These are phyloP conservation scores for Corynespora cassiicola DNA, from an alignment of 2,329 filamentous ascomycete species.

Conservation along the genomic window DNA sequence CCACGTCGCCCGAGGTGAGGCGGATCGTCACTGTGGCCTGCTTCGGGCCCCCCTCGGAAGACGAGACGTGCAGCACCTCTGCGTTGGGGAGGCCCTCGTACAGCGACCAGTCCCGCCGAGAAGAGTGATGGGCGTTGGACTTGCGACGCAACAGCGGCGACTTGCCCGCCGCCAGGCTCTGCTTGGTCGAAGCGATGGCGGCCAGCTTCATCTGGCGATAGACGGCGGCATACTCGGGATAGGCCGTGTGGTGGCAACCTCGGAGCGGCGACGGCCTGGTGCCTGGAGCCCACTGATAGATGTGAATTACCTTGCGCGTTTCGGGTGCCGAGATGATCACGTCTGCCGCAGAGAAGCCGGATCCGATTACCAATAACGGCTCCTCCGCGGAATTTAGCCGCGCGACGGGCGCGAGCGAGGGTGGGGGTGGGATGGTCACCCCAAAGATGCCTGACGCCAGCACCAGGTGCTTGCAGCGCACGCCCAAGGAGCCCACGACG, in stretches of 20 bases:
- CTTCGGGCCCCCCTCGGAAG: conserved; percentile 5
- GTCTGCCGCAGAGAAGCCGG: conserved; percentile 68
- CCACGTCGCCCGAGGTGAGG: conserved; percentile 48
- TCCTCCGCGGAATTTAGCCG: conserved; percentile 24
- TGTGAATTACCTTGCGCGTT: conserved; percentile 62
- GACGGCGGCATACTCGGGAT: conserved; percentile 67
- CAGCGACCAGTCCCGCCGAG: conserved; percentile 56
- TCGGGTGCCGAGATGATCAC: conserved; percentile 62
- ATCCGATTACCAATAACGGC: conserved; percentile 64
- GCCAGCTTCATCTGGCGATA: conserved; percentile 67
- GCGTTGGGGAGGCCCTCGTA: conserved; percentile 66
- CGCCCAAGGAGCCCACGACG: conserved; percentile 57
- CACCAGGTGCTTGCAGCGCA: conserved; percentile 63
- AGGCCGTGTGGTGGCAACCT: conserved; percentile 65
- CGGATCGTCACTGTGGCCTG: conserved; percentile 51
- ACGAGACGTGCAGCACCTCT: conserved; percentile 51
- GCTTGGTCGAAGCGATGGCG: conserved; percentile 30
- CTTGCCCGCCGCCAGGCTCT: conserved; percentile 18
- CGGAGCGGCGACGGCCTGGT: conserved; percentile 62
- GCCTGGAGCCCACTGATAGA: conserved; percentile 66
- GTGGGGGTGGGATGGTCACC: conserved; percentile 58
- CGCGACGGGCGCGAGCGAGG: conserved; percentile 56
- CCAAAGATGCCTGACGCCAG: conserved; percentile 67
- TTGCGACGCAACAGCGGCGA: conserved; percentile 39
- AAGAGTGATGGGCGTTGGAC: conserved; percentile 55